Base-by-base conservation (phyloP, 306 rosid genomes). In the Fragaria vesca region DNA sequence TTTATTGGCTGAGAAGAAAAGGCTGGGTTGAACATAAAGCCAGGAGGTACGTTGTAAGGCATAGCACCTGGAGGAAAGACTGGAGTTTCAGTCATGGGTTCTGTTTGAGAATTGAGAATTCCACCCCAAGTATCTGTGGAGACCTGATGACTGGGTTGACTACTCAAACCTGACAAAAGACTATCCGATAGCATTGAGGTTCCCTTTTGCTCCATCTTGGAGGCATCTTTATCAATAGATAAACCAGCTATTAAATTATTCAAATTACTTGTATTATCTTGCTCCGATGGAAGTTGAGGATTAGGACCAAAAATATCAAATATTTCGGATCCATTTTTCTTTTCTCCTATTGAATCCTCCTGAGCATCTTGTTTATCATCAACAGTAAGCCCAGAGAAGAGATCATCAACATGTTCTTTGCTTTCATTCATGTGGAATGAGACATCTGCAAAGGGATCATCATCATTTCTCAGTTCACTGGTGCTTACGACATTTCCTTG, bases 401-500 rank as follows among this genome's bases (percentile, higher is more conserved):
- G 84, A 84, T 91, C 98, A 84, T 86, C 90, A 21, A 85, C 80
- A 10, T 81, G 85, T 72, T 84, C 97, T 83, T 79, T 89, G 68
- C 79, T 81, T 58, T 87, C 97, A 54, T 72, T 78, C 65, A 89
- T 62, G 76, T 90, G 98, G 78, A 96, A 96, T 7, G 90, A 87
- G n/a, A 96, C 98, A 89, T 91, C 99, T 17, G 94, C 93, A 54
- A 96, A 96, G 69, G 98, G 99, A 74, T 95, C 99, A 28, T 91
- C 97, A 8, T 88, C 93, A 67, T 77, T 89, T 78, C 85, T 88
- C 21, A 52, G 83, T 73, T 88, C 93, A 60, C 76, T 81, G 66
- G 83, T 76, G 82, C 86, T 78, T 62, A 66, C 76, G 50, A 68
- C 79, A 68, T 88, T 82, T 75, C 74, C 81, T 26, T 83, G 61